phyloP scores from a whole-genome alignment of 768 basidiomycete genomes.

The Serendipita sp. region DNA sequence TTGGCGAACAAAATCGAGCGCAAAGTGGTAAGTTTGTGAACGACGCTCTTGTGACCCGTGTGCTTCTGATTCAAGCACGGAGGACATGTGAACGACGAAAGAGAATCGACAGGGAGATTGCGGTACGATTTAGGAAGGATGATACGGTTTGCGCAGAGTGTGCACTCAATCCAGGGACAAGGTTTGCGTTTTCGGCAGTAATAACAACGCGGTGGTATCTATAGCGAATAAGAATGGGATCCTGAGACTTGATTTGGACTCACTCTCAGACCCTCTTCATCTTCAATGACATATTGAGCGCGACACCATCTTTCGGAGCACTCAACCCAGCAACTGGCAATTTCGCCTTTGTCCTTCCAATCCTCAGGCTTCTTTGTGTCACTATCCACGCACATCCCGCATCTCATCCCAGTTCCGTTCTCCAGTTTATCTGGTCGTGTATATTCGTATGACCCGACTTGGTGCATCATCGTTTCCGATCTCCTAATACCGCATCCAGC shows the following conservation, averaged over 20 bases:
- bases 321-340: constrained; percentile 18
- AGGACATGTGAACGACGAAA: constrained; percentile 13
- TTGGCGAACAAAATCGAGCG: constrained; percentile 11
- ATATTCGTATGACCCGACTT: not conserved
- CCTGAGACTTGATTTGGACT: not conserved
- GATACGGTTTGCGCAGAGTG: constrained; percentile 17
- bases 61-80: constrained; percentile 11
- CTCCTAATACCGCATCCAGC: constrained; percentile 16
- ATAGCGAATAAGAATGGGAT: not conserved
- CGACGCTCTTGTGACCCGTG: constrained; percentile 8
- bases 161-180: constrained; percentile 18
- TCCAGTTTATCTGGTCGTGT: not conserved
- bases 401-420: constrained; percentile 10
- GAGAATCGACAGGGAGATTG: not conserved
- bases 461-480: constrained; percentile 17
- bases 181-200: constrained; percentile 16
- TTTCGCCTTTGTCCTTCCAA: constrained; percentile 5
- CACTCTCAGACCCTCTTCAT: not conserved
- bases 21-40: constrained; percentile 11
- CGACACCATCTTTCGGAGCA: constrained; percentile 15
- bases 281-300: constrained; percentile 16
- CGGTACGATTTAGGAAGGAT: constrained; percentile 15
- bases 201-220: constrained; percentile 18
- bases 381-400: constrained; percentile 14
- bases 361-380: constrained; percentile 7